Base-by-base conservation (phyloP, 305 asterid genomes). In the Fraxinus velutina region DNA sequence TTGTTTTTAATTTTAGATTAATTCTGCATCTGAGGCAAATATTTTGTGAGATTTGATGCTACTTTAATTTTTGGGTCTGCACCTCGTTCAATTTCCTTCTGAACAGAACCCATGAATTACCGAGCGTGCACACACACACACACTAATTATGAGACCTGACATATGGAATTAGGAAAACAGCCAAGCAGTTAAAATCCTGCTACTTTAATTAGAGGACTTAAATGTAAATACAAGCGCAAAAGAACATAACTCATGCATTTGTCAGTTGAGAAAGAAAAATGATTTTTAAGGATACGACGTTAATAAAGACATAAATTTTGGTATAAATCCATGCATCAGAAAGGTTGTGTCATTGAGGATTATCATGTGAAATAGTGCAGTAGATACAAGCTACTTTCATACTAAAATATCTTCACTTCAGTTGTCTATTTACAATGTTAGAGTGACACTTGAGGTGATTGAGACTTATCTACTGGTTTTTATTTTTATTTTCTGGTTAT, bases 151-250 rank as follows among this genome's bases (percentile, higher is more conserved):
- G 33, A 64, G 73, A 3, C 22, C 39, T 24, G 17, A 9, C 73
- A 66, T 62, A 62, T 22, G 72, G 72, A 62, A 66, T 66, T 24
- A 30, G 30, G 73, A 66, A 66, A 66, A 66, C 34, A 44, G 60
- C 75, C 68, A 60, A 71, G 12, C 50, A 29, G 13, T 7, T 68
- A 0, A 75, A 52, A 8, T 80, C 39, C 15, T 76, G 64, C 50
- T 81, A 19, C 60, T 60, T 8, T 72, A 66, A 60, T 79, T 78
- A 83, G 80, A 76, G 77, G 81, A 78, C 66, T 33, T 22, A 15
- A 57, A 27, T 72, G 13, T 75, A 78, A 12, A 64, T 37, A 24
- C 13, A 66, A 70, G 68, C 30, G 22, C 66, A 70, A 55, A 13
- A 8, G 64, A 80, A 73, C 34, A 52, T 79, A 22, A 80, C 19